A percentile compares a stretch with the other conserved stretches of the same genome.
phyloP scores from a whole-genome alignment of 1,284 basidiomycete genomes.

The Sporisorium reilianum region DNA sequence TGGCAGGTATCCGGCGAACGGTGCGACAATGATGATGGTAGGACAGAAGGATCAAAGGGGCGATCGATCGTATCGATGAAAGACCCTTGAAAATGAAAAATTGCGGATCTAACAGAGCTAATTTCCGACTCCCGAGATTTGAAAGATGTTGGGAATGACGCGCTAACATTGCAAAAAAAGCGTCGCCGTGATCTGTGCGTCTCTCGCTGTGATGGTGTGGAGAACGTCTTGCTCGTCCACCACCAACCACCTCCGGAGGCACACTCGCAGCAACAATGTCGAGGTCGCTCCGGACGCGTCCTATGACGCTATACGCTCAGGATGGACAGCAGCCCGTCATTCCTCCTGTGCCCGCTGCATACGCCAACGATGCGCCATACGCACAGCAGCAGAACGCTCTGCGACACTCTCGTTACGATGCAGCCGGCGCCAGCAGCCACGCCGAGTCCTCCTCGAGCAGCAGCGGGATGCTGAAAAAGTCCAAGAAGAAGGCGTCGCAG shows the following conservation, averaged over 20 bases:
- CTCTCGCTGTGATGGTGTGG: background rate
- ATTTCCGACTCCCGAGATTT: background rate
- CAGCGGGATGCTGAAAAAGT: conserved; percentile 36
- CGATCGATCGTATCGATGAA: too few species aligned
- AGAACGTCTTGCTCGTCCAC: background rate
- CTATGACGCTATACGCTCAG: conserved; percentile 65
- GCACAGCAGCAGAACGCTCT: conserved; percentile 10
- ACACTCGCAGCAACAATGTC: conserved; percentile 49
- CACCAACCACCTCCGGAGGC: background rate
- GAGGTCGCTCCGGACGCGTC: conserved; percentile 64
- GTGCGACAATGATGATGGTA: background rate
- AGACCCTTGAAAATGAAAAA: conserved; percentile 2
- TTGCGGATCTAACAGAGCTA: background rate
- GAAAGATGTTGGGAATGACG: background rate
- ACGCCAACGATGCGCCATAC: conserved; percentile 10
- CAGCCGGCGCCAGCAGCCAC: background rate
- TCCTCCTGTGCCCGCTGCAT: conserved; percentile 22
- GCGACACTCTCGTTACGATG: conserved; percentile 14
- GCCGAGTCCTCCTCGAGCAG: conserved; percentile 3
- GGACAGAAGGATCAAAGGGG: background rate
- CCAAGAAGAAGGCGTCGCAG: conserved; percentile 55
- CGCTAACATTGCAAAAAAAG: background rate
- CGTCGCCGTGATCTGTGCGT: conserved; percentile 4
- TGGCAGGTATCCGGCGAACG: background rate
- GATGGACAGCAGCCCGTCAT: conserved; percentile 38